These are phyloP conservation scores for Sungouiella thailandica DNA, from an alignment of 805 yeast genomes.

Conservation along the genomic window DNA sequence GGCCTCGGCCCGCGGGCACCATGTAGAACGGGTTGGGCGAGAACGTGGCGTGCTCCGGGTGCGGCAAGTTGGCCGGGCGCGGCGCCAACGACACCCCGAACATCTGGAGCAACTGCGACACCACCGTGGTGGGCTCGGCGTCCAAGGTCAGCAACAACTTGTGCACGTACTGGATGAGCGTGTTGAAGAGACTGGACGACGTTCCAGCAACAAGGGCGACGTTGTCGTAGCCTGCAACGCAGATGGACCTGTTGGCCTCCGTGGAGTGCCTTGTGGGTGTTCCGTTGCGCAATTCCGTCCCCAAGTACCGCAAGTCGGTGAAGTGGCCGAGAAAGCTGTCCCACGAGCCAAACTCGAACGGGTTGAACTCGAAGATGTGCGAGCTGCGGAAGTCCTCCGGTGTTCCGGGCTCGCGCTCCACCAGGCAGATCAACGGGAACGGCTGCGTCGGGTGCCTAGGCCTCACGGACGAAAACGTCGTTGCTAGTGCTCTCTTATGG, in stretches of 20 bases:
- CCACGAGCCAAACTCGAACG: constrained; percentile 69
- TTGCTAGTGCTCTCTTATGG: constrained; percentile 27
- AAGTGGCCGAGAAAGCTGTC: constrained; percentile 44
- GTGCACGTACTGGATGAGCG: constrained; percentile 44
- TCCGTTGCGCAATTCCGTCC: constrained; percentile 45
- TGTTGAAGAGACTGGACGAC: constrained; percentile 57
- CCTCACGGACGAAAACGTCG: constrained; percentile 35
- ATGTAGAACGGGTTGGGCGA: constrained; percentile 60
- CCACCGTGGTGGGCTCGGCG: constrained; percentile 5
- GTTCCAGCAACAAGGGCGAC: constrained; percentile 58
- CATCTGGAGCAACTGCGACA: constrained; percentile 9
- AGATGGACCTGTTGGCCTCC: constrained; percentile 24
- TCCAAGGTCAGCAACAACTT: constrained; percentile 21
- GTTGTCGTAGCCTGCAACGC: constrained; percentile 53
- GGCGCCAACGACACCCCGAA: constrained; percentile 10
- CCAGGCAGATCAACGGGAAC: constrained; percentile 44
- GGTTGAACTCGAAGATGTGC: constrained; percentile 54
- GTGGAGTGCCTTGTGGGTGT: constrained; percentile 22
- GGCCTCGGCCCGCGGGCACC: constrained; percentile 8
- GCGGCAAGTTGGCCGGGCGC: constrained; percentile 28
- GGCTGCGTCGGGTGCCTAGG: constrained; percentile 40
- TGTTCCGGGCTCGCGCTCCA: constrained; percentile 34
- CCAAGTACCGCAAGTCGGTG: constrained; percentile 47
- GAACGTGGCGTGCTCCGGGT: constrained; percentile 55
- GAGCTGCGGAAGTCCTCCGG: constrained; percentile 30